These are phyloP conservation scores for Trypanosoma theileri DNA, from an alignment of 208 protist species.

Conservation along the genomic window DNA sequence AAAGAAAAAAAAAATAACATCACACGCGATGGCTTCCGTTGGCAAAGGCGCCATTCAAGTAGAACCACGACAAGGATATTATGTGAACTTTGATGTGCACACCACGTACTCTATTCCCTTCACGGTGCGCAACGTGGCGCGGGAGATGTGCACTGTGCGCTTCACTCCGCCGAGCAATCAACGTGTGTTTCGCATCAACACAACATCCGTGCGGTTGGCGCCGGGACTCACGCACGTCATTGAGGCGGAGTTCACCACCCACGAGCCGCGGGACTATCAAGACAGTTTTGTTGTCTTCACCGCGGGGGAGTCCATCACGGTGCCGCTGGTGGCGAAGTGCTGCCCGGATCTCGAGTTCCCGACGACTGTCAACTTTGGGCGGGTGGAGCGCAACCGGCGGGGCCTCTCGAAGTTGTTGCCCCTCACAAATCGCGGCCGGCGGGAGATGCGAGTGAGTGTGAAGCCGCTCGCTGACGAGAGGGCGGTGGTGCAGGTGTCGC, in stretches of 20 bases:
- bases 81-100: constrained; percentile 86
- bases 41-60: constrained; percentile 29
- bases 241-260: constrained; percentile 86
- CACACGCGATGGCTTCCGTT: background rate
- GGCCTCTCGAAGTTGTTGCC: constrained; percentile 40
- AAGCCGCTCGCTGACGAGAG: background rate
- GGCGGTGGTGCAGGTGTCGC: constrained; percentile 33
- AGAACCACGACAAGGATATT: constrained; percentile 65
- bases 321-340: constrained; percentile 66
- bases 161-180: constrained; percentile 65
- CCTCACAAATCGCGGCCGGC: constrained; percentile 74
- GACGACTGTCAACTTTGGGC: constrained; percentile 60
- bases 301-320: constrained; percentile 53
- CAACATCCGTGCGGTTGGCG: constrained; percentile 62
- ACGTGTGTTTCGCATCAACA: constrained; percentile 68
- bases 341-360: constrained; percentile 67
- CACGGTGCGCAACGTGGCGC: constrained; percentile 71
- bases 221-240: constrained; percentile 71
- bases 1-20: constrained; percentile 1
- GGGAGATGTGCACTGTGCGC: constrained; percentile 63
- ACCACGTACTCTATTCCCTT: constrained; percentile 86
- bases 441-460: constrained; percentile 44
- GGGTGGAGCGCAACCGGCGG: constrained; percentile 53
- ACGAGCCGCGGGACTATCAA: constrained; percentile 61
- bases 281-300: constrained; percentile 78